These are phyloP conservation scores for Myochromella boudieri DNA, from an alignment of 768 basidiomycete species.

Conservation along the genomic window DNA sequence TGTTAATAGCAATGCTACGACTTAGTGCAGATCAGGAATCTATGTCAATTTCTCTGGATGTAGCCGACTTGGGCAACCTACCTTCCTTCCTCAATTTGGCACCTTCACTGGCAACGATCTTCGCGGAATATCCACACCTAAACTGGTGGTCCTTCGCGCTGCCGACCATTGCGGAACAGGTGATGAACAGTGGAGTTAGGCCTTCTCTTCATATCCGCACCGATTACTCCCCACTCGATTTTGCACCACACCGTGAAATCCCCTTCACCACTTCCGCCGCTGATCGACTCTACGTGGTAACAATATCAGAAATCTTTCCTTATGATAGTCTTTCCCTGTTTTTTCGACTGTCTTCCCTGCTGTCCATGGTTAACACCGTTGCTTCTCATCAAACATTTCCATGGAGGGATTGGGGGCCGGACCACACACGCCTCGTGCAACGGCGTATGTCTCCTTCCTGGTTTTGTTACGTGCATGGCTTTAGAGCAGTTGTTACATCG, in stretches of 20 bases:
- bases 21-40: neutral
- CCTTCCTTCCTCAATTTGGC: neutral
- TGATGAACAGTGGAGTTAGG: neutral
- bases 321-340: constrained; percentile 1
- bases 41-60: constrained; percentile 2
- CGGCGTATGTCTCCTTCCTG: constrained; percentile 2
- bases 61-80: neutral
- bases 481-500: constrained; percentile 2
- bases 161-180: neutral
- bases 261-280: constrained; percentile 8
- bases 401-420: constrained; percentile 9
- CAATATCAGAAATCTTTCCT: neutral
- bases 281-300: constrained; percentile 9
- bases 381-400: neutral
- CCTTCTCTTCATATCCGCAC: constrained; percentile 4
- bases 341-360: constrained; percentile 3
- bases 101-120: neutral
- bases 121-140: neutral
- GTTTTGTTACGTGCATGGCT: constrained; percentile 14
- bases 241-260: neutral
- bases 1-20: constrained; percentile 5
- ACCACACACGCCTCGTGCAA: constrained; percentile 3
- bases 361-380: neutral
- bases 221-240: constrained; percentile 1
- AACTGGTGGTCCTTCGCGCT: neutral